Percentiles rank a stretch among this genome's conserved stretches.
phyloP scores from a whole-genome alignment of 2,329 filamentous ascomycete species.

The Pestalotiopsis sp. region DNA sequence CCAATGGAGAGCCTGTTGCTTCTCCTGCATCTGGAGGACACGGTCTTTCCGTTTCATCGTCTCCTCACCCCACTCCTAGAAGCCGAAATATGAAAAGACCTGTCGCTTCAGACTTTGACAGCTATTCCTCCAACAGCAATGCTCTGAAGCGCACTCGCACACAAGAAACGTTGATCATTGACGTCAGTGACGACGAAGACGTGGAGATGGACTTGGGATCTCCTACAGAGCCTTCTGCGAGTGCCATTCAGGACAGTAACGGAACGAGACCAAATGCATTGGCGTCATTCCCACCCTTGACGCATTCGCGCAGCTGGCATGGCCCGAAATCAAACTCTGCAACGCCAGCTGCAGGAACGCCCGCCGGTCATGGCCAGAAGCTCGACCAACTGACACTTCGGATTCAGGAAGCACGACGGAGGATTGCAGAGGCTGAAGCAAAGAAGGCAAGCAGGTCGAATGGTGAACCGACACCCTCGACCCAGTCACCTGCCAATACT shows the following conservation, averaged over 20 bases:
- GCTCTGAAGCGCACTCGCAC: constrained; percentile 60
- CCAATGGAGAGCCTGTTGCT: constrained; percentile 13
- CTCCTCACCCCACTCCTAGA: constrained; percentile 26
- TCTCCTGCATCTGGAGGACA: constrained; percentile 24
- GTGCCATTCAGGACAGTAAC: constrained; percentile 33
- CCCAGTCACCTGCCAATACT: constrained; percentile 17
- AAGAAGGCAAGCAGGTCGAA: constrained; percentile 40
- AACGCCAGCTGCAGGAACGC: constrained; percentile 37
- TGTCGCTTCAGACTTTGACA: constrained; percentile 72
- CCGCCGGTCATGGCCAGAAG: constrained; percentile 26
- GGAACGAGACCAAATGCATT: constrained; percentile 41
- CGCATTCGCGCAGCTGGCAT: constrained; percentile 41
- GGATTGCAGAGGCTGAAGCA: constrained; percentile 61
- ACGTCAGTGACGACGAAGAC: constrained; percentile 77
- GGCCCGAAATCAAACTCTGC: constrained; percentile 40
- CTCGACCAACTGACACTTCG: constrained; percentile 41
- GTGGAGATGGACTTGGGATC: constrained; percentile 70
- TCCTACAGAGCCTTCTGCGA: constrained; percentile 42
- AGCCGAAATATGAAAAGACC: constrained; percentile 54
- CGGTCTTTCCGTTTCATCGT: constrained; percentile 25
- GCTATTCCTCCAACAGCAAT: constrained; percentile 42
- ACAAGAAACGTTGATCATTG: constrained; percentile 67
- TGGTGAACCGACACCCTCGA: constrained; percentile 15
- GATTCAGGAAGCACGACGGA: constrained; percentile 63
- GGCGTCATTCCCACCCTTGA: constrained; percentile 47